A percentile compares a stretch with the other conserved stretches of the same genome.
These are phyloP conservation scores for Calocera cornea DNA, from an alignment of 768 basidiomycete species.

Conservation along the genomic window DNA sequence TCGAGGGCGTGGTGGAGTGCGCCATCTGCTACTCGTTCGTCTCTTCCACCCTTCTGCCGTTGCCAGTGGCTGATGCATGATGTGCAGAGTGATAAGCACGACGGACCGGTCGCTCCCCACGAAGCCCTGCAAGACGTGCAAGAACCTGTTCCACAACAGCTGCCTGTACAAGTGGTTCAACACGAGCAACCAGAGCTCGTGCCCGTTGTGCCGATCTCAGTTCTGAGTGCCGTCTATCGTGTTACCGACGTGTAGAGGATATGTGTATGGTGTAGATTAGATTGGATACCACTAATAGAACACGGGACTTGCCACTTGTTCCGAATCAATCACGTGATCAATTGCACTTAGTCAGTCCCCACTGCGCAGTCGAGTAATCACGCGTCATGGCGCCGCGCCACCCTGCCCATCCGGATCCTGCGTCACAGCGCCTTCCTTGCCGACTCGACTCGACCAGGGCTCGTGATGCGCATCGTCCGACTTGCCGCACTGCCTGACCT, in stretches of 20 bases:
- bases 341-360: no score
- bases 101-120: slow-evolving; percentile 77
- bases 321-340: no score
- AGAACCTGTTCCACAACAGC: slow-evolving; percentile 82
- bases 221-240: slow-evolving; percentile 11
- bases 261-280: background rate
- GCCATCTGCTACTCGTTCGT: slow-evolving; percentile 89
- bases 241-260: background rate
- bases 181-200: slow-evolving; percentile 1
- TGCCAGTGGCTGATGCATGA: background rate
- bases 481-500: no score
- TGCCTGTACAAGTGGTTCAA: slow-evolving; percentile 67
- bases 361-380: no score
- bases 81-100: slow-evolving; percentile 78
- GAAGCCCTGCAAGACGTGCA: slow-evolving; percentile 88
- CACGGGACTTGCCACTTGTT: no score
- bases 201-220: background rate
- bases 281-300: background rate
- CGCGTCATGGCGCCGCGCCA: no score
- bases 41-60: background rate
- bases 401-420: no score
- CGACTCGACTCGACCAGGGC: no score
- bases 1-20: slow-evolving; percentile 91
- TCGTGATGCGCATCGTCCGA: no score
- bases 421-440: no score